Base-by-base conservation (phyloP, 2,329 filamentous ascomycete species). In the Verticillium isaacii region DNA sequence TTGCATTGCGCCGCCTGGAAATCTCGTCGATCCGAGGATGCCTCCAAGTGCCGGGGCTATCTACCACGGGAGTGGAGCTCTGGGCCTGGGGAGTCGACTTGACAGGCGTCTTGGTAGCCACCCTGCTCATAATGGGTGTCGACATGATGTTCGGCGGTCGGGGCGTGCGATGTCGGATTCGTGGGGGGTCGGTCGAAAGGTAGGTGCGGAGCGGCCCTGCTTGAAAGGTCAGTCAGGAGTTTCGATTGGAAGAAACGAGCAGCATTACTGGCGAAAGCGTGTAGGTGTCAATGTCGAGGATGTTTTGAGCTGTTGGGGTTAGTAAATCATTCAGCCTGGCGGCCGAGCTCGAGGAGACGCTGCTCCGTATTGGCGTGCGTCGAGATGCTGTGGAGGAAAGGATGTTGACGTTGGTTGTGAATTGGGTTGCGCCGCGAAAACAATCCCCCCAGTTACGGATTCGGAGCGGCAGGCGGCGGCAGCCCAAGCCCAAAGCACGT, bases 1-100 rank as follows among this genome's bases (percentile, higher is more conserved):
- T 87, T 23, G 88, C 89, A 73, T 91, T 89, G 72, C 93, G 91
- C 59, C 95, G 88, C 65, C 85, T 85, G 17, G 90, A 87, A 72
- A 99, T 96, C 76, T 98, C 94, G 70, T 92, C 85, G 66, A 97
- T 83, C 65, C 89, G 88, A 37, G 95, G 95, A 74, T 99, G 95
- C 71, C 88, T 86, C 94, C 95, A 99, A 72, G 89, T 92, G 61
- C 94, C 93, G 7, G 91, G 85, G 68, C 83, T 86, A 60, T 86
- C 84, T 32, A 75, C 71, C 52, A 68, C 66, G 25, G 70, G 65
- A 1, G 75, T 66, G 7, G 69, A 61, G 19, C 73, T 62, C 54
- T 75, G 73, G 19, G 17, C 19, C 57, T 64, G 70, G 36, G 77
- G 72, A 32, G 74, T 78, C 36, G 71, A 73, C 74, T 81, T 72